Evolutionary conservation across 2,329 filamentous ascomycete genomes (phyloP).

Genomic region (Talaromyces rugulosus): DNA sequence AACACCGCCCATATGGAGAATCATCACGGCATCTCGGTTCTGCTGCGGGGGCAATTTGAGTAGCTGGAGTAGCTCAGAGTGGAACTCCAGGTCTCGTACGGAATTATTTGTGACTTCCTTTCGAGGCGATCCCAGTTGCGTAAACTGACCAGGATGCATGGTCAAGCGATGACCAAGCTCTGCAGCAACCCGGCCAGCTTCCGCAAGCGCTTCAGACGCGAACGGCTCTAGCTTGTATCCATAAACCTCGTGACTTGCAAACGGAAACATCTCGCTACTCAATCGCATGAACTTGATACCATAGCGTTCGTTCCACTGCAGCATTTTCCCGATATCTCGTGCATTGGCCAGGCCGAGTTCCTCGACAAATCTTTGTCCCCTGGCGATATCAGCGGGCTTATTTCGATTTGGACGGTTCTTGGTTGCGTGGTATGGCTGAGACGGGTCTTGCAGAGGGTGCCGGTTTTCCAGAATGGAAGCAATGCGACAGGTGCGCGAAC

Average conservation of each 20-base stretch:
- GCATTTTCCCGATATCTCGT: slow-evolving; percentile 75
- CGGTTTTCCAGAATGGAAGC: slow-evolving; percentile 85
- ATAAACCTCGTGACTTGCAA: slow-evolving; percentile 81
- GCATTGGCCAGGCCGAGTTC: slow-evolving; percentile 76
- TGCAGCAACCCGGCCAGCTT: slow-evolving; percentile 71
- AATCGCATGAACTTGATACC: slow-evolving; percentile 89
- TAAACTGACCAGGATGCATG: slow-evolving; percentile 89
- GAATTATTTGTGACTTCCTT: slow-evolving; percentile 71
- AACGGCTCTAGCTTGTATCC: slow-evolving; percentile 84
- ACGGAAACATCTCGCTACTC: slow-evolving; percentile 95
- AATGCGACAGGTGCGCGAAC: slow-evolving; percentile 86
- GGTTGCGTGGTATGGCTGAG: slow-evolving; percentile 71
- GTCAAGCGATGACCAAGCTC: slow-evolving; percentile 80
- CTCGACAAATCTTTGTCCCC: slow-evolving; percentile 71
- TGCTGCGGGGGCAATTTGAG: slow-evolving; percentile 72
- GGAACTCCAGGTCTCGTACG: slow-evolving; percentile 79
- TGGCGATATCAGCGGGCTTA: slow-evolving; percentile 60
- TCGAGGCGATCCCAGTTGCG: slow-evolving; percentile 81
- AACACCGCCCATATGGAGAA: slow-evolving; percentile 85
- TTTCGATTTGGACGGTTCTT: slow-evolving; percentile 81
- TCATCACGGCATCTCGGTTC: slow-evolving; percentile 86
- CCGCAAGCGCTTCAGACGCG: slow-evolving; percentile 69
- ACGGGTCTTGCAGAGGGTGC: slow-evolving; percentile 71
- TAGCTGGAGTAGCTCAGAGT: slow-evolving; percentile 76
- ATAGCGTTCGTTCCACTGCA: slow-evolving; percentile 88